Percentiles rank a stretch among this genome's conserved stretches.
These are phyloP conservation scores for Wolfiporia cocos DNA, from an alignment of 1,284 basidiomycete genomes.

Conservation along the genomic window DNA sequence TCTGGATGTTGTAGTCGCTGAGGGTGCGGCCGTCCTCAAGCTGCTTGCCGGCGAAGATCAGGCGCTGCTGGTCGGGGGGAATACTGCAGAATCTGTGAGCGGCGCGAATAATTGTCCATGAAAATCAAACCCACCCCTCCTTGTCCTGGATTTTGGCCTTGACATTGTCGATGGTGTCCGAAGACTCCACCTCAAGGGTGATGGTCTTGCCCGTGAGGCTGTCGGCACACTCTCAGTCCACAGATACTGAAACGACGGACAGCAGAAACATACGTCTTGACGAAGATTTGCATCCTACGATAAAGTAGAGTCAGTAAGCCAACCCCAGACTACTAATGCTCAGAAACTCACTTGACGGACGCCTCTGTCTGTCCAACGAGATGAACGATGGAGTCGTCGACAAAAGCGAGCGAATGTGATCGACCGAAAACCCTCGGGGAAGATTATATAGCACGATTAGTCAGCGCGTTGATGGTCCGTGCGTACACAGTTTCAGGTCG, in stretches of 20 bases:
- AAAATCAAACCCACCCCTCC: conserved; percentile 81
- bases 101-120: too few relatives aligned
- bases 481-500: conserved; percentile 28
- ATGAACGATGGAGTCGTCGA: conserved; percentile 84
- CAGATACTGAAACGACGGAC: too few relatives aligned
- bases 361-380: conserved; percentile 81
- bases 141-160: conserved; percentile 96
- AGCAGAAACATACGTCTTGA: conserved; percentile 77
- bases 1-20: conserved; percentile 93
- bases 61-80: conserved; percentile 93
- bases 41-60: conserved; percentile 99
- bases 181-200: conserved; percentile 96
- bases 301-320: too few relatives aligned
- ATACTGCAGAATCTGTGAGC: conserved; percentile 65
- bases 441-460: conserved; percentile 18
- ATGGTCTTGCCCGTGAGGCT: conserved; percentile 99
- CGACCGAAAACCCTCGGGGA: conserved; percentile 5
- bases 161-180: conserved; percentile 97
- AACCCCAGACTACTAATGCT: too few relatives aligned
- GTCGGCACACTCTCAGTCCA: conserved; percentile 9
- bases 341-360: conserved; percentile 39
- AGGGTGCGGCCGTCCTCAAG: conserved; percentile 92
- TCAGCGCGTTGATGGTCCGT: conserved; percentile 38
- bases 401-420: conserved; percentile 48
- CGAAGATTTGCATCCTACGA: conserved; percentile 85